Evolutionary conservation across 2,329 filamentous ascomycete species (phyloP).

Genomic region (Rhexocercosporidium sp.): DNA sequence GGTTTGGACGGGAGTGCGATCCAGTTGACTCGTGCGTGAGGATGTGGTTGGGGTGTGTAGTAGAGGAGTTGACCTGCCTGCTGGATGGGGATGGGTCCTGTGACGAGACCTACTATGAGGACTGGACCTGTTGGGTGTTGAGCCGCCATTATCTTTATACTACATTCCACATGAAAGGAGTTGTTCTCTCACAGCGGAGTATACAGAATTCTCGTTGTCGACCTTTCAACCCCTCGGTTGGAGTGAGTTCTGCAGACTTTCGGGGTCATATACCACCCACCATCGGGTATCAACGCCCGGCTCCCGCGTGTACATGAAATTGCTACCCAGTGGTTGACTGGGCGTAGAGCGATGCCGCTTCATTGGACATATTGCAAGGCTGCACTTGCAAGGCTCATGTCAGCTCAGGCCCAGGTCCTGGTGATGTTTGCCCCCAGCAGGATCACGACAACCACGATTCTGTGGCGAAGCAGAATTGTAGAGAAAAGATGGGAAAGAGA

Average conservation of each 20-base stretch:
- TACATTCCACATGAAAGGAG: not conserved
- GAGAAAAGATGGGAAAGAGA: too few relatives aligned
- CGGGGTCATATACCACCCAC: not conserved
- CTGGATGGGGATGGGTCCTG: not conserved
- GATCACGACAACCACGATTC: too few relatives aligned
- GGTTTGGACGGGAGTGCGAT: not conserved
- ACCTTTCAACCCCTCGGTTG: not conserved
- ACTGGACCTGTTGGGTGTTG: not conserved
- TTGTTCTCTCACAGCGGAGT: too few relatives aligned
- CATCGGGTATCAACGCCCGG: not conserved
- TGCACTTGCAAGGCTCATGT: not conserved
- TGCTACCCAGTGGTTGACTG: not conserved
- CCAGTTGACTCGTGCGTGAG: slow-evolving; percentile 20
- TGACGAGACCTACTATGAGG: not conserved
- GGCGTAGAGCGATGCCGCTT: not conserved
- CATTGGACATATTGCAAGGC: not conserved
- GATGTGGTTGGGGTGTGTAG: slow-evolving; percentile 2
- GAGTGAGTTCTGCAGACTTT: not conserved
- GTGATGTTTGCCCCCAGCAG: too few relatives aligned
- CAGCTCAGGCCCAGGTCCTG: not conserved
- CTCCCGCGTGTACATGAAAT: not conserved
- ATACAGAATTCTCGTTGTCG: not conserved
- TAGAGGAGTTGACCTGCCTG: not conserved
- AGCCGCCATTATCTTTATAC: not conserved
- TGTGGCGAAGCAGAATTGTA: not conserved